These are phyloP conservation scores for Flueggea neowawraea DNA, from an alignment of 441 rosid genomes.

Conservation along the genomic window DNA sequence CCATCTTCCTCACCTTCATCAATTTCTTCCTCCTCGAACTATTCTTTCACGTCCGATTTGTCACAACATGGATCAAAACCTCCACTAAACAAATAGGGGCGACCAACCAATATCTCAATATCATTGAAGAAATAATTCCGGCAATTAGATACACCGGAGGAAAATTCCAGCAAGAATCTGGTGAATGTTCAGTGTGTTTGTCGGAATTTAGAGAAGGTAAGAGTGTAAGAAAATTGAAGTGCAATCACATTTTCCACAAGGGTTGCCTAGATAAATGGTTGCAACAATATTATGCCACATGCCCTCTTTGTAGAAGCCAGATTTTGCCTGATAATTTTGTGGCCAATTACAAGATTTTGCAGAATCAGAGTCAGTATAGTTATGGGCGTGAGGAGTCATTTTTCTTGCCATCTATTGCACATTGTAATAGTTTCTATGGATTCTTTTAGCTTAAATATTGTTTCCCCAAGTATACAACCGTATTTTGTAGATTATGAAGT, in stretches of 20 bases:
- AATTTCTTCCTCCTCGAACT: conserved; percentile 21
- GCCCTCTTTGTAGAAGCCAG: conserved; percentile 49
- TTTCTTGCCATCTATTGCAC: no score
- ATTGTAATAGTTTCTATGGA: no score
- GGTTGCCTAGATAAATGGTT: conserved; percentile 55
- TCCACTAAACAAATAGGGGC: conserved; percentile 12
- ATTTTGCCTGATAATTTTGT: conserved; percentile 37
- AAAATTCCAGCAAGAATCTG: neutral
- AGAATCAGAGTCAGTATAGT: no score
- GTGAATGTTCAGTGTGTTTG: conserved; percentile 45
- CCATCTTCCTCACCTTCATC: conserved; percentile 20
- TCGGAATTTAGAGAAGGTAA: conserved; percentile 37
- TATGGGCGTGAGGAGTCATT: no score
- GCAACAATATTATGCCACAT: conserved; percentile 30
- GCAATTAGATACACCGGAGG: conserved; percentile 20
- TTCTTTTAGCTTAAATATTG: no score
- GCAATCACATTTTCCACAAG: conserved; percentile 46
- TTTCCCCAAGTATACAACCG: no score
- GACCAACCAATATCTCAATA: conserved; percentile 25
- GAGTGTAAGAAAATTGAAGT: conserved; percentile 31
- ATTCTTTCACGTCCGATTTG: conserved; percentile 15
- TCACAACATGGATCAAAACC: conserved; percentile 6
- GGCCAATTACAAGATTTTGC: conserved; percentile 12
- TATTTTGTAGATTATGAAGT: no score
- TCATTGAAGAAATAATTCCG: conserved; percentile 35